A percentile compares a stretch with the other conserved stretches of the same genome.
Conservation (phyloP, 306 rosid genomes). For the Rosa multiflora region DNA sequence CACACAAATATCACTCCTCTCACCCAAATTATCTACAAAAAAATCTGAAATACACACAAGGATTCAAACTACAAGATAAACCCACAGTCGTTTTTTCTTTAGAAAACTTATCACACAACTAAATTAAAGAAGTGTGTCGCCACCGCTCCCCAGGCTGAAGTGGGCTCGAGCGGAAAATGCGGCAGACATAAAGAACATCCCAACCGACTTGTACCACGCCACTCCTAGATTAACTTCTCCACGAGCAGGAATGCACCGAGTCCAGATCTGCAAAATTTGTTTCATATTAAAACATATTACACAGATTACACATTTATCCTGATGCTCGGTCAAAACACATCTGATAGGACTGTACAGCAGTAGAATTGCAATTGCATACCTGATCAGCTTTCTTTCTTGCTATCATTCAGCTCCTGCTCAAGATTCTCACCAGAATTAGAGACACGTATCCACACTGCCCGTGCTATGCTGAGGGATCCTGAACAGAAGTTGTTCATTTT, state of each 20-base stretch:
- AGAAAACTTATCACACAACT: too few species aligned
- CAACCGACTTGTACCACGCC: background rate
- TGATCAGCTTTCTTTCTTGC: too few species aligned
- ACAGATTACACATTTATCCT: background rate
- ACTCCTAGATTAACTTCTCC: background rate
- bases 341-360: background rate
- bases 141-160: background rate
- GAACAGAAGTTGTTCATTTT: background rate
- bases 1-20: too few species aligned
- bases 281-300: too few species aligned
- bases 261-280: background rate
- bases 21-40: too few species aligned
- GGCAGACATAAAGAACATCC: background rate
- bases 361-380: background rate
- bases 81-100: too few species aligned
- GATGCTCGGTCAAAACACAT: background rate
- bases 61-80: background rate
- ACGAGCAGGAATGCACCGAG: background rate
- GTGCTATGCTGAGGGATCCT: background rate
- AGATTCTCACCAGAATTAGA: background rate
- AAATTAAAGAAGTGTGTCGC: background rate
- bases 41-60: too few species aligned
- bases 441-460: background rate
- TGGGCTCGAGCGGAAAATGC: background rate
- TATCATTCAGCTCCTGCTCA: background rate